A percentile compares a stretch with the other conserved stretches of the same genome.
These are phyloP conservation scores for Russula brevipes DNA, from an alignment of 768 basidiomycete genomes.

Conservation along the genomic window DNA sequence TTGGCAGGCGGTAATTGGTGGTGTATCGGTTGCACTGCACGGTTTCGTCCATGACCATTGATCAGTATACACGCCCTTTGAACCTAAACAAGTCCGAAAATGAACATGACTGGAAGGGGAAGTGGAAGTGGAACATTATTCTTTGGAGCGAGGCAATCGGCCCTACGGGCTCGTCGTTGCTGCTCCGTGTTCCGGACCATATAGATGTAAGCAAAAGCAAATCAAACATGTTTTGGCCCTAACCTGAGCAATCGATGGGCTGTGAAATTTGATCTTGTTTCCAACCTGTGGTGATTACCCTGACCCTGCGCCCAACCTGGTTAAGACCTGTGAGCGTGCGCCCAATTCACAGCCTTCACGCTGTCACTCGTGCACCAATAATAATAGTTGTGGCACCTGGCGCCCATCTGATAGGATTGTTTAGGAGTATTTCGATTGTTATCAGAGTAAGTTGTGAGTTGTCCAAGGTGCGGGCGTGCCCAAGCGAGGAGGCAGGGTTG, in stretches of 20 bases:
- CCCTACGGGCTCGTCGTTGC: too few relatives aligned
- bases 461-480: conserved; percentile 1
- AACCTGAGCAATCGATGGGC: conserved; percentile 7
- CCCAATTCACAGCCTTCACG: conserved; percentile 5
- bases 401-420: conserved; percentile 15
- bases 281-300: background rate
- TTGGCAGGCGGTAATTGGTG: conserved; percentile 8
- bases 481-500: background rate
- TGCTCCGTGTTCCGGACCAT: too few relatives aligned
- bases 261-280: background rate
- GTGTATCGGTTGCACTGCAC: background rate
- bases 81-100: background rate
- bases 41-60: background rate
- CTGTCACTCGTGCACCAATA: background rate
- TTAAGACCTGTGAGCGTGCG: background rate
- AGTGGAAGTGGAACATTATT: background rate
- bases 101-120: background rate
- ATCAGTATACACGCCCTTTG: background rate
- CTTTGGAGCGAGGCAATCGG: background rate
- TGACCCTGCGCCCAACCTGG: conserved; percentile 13
- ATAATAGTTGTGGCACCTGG: conserved; percentile 10
- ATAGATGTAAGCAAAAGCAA: background rate
- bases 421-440: conserved; percentile 9
- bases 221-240: background rate
- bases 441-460: conserved; percentile 10